Evolutionary conservation across 192 early-diverging fungal species (phyloP).

Genomic region (Jimgerdemannia lactiflua): DNA sequence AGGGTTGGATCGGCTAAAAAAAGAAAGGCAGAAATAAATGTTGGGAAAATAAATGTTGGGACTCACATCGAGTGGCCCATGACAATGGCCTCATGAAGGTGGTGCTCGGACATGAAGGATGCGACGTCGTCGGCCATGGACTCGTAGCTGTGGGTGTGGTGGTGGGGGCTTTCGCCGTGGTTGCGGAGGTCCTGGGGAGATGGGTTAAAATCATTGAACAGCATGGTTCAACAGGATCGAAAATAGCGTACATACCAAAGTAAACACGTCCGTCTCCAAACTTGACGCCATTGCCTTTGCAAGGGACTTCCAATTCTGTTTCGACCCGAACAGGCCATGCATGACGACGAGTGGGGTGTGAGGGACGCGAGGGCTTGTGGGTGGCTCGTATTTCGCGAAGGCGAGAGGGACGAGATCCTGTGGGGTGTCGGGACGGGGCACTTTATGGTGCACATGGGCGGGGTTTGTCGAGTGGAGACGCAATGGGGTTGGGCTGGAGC

Average conservation of each 20-base stretch:
- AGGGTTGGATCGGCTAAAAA: neutral
- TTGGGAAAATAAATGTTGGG: constrained; percentile 10
- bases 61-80: constrained; percentile 89
- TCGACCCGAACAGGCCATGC: constrained; percentile 92
- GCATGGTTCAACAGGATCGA: neutral
- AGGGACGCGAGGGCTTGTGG: neutral
- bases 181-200: constrained; percentile 78
- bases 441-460: neutral
- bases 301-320: constrained; percentile 91
- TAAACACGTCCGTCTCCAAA: constrained; percentile 61
- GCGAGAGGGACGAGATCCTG: neutral
- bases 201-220: neutral
- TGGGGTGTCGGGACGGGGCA: too few species aligned
- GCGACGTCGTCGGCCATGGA: constrained; percentile 79
- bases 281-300: constrained; percentile 65
- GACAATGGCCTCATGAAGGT: constrained; percentile 52
- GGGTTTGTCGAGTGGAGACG: neutral
- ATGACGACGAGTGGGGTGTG: constrained; percentile 65
- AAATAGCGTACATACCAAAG: constrained; percentile 11
- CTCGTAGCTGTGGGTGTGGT: constrained; percentile 58
- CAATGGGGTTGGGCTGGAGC: too few species aligned
- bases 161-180: constrained; percentile 89
- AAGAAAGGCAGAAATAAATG: constrained; percentile 12
- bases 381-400: neutral
- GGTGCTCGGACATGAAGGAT: constrained; percentile 61